phyloP scores from a whole-genome alignment of 768 basidiomycete genomes.

The Strobilomyces echinocephalus region DNA sequence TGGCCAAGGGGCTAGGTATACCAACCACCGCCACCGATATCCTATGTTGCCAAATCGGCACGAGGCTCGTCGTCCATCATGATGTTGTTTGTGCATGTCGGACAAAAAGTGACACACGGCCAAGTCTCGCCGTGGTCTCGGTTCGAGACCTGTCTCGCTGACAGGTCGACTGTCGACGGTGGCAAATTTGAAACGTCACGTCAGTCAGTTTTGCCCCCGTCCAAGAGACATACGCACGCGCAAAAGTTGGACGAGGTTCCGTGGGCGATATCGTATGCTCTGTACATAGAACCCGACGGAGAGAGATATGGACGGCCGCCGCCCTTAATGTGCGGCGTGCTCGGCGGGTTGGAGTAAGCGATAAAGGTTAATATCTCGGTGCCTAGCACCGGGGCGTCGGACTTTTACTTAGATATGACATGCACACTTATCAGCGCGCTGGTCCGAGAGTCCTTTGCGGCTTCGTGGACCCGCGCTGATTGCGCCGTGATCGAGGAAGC shows the following conservation, averaged over 20 bases:
- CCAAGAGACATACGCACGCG: background rate
- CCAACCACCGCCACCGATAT: background rate
- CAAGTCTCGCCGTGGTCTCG: constrained; percentile 2
- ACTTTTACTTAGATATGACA: background rate
- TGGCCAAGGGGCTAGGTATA: background rate
- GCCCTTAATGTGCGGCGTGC: constrained; percentile 1
- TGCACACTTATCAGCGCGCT: background rate
- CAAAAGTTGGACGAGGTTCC: background rate
- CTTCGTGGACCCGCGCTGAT: background rate
- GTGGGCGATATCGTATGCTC: background rate
- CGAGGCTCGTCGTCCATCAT: background rate
- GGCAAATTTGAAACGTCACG: background rate
- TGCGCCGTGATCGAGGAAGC: background rate
- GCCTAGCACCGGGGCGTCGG: constrained; percentile 5
- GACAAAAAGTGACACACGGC: background rate
- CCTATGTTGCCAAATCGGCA: background rate
- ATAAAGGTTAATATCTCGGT: constrained; percentile 3
- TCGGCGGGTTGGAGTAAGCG: background rate
- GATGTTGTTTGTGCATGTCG: background rate
- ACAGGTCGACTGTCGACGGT: background rate
- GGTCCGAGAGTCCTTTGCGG: background rate
- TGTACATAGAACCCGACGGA: background rate
- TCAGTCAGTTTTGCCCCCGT: background rate
- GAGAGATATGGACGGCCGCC: background rate
- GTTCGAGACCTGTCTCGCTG: background rate